Conservation (phyloP, 495 filamentous ascomycete species). For the Penicillium egyptiacum region DNA sequence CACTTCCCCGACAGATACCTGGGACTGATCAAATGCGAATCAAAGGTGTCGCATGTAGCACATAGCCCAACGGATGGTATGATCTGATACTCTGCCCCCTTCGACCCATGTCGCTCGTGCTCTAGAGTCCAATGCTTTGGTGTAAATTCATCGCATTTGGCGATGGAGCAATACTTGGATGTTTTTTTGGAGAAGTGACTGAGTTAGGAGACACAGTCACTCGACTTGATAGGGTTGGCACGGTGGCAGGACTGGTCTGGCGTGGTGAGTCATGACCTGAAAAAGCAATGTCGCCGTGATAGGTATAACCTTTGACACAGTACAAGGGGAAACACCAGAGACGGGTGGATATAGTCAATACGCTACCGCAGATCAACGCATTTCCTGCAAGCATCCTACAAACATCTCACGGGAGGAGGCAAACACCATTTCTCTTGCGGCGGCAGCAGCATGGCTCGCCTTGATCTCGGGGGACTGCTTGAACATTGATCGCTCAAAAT, state of each 20-base stretch:
- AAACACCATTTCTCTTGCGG: constrained; percentile 31
- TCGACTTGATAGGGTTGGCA: constrained; percentile 43
- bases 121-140: constrained; percentile 29
- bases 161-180: constrained; percentile 45
- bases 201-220: constrained; percentile 48
- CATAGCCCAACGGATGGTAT: constrained; percentile 35
- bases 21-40: constrained; percentile 10
- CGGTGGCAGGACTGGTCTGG: constrained; percentile 30
- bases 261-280: constrained; percentile 18
- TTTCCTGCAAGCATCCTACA: constrained; percentile 27
- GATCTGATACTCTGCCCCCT: not conserved
- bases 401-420: constrained; percentile 23
- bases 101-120: not conserved
- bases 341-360: constrained; percentile 19
- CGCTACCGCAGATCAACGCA: constrained; percentile 26
- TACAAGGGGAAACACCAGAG: constrained; percentile 10
- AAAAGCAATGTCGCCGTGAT: not conserved
- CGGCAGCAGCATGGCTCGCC: constrained; percentile 31
- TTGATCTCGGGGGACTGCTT: constrained; percentile 29
- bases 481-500: constrained; percentile 16
- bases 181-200: constrained; percentile 50
- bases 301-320: not conserved
- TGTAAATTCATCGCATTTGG: constrained; percentile 28
- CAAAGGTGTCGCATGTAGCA: constrained; percentile 32
- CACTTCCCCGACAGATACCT: not conserved